Evolutionary conservation across 2,329 filamentous ascomycete genomes (phyloP).

Genomic region (Diaporthe longicolla): DNA sequence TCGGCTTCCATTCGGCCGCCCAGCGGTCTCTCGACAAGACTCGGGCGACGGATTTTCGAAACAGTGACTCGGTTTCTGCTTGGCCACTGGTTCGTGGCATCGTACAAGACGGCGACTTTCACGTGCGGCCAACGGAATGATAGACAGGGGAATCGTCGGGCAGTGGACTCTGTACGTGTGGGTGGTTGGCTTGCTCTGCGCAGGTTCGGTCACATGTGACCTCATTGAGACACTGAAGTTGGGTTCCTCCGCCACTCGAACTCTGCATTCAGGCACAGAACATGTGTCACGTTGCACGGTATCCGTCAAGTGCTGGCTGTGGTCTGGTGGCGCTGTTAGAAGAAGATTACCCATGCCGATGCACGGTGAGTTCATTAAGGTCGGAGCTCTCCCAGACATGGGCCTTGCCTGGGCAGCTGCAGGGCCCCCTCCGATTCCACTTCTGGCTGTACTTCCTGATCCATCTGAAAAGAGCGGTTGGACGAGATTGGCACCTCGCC

Average conservation of each 20-base stretch:
- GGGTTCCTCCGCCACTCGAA: slow-evolving; percentile 35
- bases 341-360: slow-evolving; percentile 47
- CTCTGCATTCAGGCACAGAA: slow-evolving; percentile 23
- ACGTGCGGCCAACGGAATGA: slow-evolving; percentile 34
- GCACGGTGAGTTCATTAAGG: slow-evolving; percentile 38
- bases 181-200: slow-evolving; percentile 20
- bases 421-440: slow-evolving; percentile 25
- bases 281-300: slow-evolving; percentile 53
- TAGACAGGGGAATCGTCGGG: slow-evolving; percentile 6
- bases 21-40: slow-evolving; percentile 23
- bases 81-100: slow-evolving; percentile 19
- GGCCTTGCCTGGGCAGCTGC: slow-evolving; percentile 34
- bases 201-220: slow-evolving; percentile 12
- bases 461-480: slow-evolving; percentile 26
- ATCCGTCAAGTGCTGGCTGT: slow-evolving; percentile 54
- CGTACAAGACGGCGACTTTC: slow-evolving; percentile 25
- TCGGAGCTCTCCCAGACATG: slow-evolving; percentile 42
- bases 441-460: slow-evolving; percentile 34
- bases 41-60: slow-evolving; percentile 12
- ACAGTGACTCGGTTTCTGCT: slow-evolving; percentile 15
- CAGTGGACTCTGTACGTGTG: slow-evolving; percentile 18
- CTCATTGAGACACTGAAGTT: slow-evolving; percentile 35
- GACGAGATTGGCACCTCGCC: slow-evolving; percentile 41
- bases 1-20: background rate
- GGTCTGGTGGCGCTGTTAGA: slow-evolving; percentile 53